These are phyloP conservation scores for Excoecaria agallocha DNA, from an alignment of 345 rosid genomes.

Conservation along the genomic window DNA sequence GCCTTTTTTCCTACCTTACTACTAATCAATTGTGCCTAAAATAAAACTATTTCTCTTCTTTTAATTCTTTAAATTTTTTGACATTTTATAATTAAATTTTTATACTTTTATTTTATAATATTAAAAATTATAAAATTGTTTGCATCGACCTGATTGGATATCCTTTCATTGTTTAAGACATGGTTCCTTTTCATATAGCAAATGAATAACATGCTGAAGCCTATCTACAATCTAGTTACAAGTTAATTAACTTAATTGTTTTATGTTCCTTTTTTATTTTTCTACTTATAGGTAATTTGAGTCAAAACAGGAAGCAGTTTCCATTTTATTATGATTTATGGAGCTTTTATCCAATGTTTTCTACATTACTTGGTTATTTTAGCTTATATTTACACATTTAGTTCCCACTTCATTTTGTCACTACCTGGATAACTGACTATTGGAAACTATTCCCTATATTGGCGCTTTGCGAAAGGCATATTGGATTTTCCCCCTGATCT, in stretches of 20 bases:
- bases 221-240: neutral
- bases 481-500: too few species aligned
- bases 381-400: neutral
- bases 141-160: neutral
- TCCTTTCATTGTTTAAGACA: neutral
- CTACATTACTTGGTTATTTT: neutral
- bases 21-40: too few species aligned
- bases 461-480: neutral
- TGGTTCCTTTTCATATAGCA: neutral
- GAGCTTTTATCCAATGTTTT: neutral
- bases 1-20: too few species aligned
- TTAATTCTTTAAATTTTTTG: too few species aligned
- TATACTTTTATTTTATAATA: too few species aligned
- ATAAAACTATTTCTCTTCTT: too few species aligned
- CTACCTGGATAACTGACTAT: neutral
- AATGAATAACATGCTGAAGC: neutral
- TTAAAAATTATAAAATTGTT: too few species aligned
- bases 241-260: neutral
- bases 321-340: neutral
- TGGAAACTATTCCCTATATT: neutral
- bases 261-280: neutral
- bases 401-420: neutral
- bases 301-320: neutral
- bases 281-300: neutral
- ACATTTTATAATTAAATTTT: too few species aligned